A percentile compares a stretch with the other conserved stretches of the same genome.
Conservation (phyloP, 192 early-diverging fungal genomes). For the Dissophora ornata region DNA sequence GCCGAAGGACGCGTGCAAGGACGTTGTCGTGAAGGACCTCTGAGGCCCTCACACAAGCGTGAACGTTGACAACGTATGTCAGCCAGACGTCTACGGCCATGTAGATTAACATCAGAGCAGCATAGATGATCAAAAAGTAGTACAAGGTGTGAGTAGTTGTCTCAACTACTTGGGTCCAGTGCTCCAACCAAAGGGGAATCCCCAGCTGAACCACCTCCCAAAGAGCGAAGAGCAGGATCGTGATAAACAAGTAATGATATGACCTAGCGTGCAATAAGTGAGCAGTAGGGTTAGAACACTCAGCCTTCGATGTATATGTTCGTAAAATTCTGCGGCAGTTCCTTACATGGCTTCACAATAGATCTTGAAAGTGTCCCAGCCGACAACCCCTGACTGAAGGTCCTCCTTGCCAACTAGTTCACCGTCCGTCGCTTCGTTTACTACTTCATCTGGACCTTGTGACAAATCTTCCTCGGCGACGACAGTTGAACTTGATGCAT, state of each 20-base stretch:
- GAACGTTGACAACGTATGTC: slow-evolving; percentile 11
- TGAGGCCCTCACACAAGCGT: slow-evolving; percentile 9
- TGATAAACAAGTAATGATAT: neutral
- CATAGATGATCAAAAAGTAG: slow-evolving; percentile 29
- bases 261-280: slow-evolving; percentile 14
- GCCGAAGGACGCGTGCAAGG: slow-evolving; percentile 59
- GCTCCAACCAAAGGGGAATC: slow-evolving; percentile 29
- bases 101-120: neutral
- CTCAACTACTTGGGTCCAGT: slow-evolving; percentile 14
- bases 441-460: no score
- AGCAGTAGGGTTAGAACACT: neutral
- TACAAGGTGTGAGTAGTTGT: slow-evolving; percentile 9
- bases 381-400: slow-evolving; percentile 80
- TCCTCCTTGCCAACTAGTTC: slow-evolving; percentile 85
- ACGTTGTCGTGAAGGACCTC: slow-evolving; percentile 20
- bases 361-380: slow-evolving; percentile 72
- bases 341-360: slow-evolving; percentile 71
- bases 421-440: no score
- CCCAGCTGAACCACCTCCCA: slow-evolving; percentile 20
- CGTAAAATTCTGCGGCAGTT: neutral
- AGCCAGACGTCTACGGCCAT: slow-evolving; percentile 22
- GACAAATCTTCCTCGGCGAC: slow-evolving; percentile 46
- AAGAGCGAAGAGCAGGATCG: slow-evolving; percentile 2
- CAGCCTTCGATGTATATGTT: no score
- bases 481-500: neutral